Evolutionary conservation across 2,329 filamentous ascomycete genomes (phyloP).

Genomic region (Penicillium sp.): DNA sequence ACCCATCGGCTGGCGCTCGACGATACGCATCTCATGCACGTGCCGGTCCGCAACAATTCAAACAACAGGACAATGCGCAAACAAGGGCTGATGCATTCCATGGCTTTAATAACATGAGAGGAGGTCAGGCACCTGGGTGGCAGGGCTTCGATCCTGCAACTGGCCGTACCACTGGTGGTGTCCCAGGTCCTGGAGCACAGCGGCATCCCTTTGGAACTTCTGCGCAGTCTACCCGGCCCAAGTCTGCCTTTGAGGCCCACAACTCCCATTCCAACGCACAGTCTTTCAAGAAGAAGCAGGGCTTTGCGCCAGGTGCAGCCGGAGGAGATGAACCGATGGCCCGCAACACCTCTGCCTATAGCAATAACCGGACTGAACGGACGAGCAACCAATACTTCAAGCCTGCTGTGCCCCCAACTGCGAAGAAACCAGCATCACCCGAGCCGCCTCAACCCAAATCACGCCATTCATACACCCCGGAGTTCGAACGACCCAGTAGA

Average conservation of each 20-base stretch:
- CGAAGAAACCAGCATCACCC: constrained; percentile 44
- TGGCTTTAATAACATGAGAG: constrained; percentile 49
- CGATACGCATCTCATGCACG: constrained; percentile 44
- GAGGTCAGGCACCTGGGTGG: constrained; percentile 34
- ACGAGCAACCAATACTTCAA: constrained; percentile 38
- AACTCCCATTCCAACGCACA: constrained; percentile 39
- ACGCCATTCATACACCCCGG: constrained; percentile 25
- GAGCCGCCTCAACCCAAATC: constrained; percentile 18
- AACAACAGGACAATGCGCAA: constrained; percentile 40
- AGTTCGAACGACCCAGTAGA: constrained; percentile 54
- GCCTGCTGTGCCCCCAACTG: constrained; percentile 42
- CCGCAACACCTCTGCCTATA: constrained; percentile 52
- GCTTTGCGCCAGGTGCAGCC: constrained; percentile 59
- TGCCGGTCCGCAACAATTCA: constrained; percentile 42
- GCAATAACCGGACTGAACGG: constrained; percentile 39
- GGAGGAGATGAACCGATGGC: constrained; percentile 62
- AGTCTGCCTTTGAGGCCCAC: constrained; percentile 44
- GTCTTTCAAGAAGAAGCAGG: constrained; percentile 53
- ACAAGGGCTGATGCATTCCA: constrained; percentile 47
- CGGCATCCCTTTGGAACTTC: constrained; percentile 24
- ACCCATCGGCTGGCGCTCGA: constrained; percentile 40
- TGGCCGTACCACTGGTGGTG: constrained; percentile 28
- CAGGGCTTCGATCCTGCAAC: constrained; percentile 43
- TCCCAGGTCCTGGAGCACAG: constrained; percentile 24
- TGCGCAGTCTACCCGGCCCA: constrained; percentile 27